Conservation (phyloP, 495 filamentous ascomycete genomes). For the Podospora tetraspora region DNA sequence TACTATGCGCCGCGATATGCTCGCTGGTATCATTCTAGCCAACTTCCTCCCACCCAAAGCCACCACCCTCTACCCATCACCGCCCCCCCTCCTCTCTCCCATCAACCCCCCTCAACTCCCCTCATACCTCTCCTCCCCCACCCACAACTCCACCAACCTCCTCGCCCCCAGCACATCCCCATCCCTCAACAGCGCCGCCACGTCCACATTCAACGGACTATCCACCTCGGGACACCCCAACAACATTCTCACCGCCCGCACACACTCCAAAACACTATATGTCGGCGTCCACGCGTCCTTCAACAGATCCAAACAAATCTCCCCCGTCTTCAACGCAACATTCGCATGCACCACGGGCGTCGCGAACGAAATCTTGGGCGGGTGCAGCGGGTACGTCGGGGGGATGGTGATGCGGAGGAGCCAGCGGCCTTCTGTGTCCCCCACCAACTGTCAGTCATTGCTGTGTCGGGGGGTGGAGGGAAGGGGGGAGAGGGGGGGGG, state of each 20-base stretch:
- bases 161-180: constrained; percentile 76
- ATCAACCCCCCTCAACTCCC: too few species aligned
- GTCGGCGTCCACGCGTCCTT: constrained; percentile 77
- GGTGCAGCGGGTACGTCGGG: constrained; percentile 66
- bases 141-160: constrained; percentile 77
- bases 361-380: constrained; percentile 70
- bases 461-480: too few species aligned
- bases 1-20: not conserved
- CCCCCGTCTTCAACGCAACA: constrained; percentile 71
- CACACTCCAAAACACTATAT: constrained; percentile 70
- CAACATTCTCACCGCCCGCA: constrained; percentile 74
- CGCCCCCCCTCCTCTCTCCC: too few species aligned
- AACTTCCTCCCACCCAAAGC: not conserved
- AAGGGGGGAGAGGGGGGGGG: not conserved
- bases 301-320: constrained; percentile 89
- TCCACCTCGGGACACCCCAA: constrained; percentile 71
- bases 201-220: constrained; percentile 83
- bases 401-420: constrained; percentile 73
- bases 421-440: constrained; percentile 67
- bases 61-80: not conserved
- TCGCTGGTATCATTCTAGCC: not conserved
- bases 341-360: constrained; percentile 86
- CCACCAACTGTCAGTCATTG: not conserved
- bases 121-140: constrained; percentile 47
- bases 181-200: constrained; percentile 67